A percentile compares a stretch with the other conserved stretches of the same genome.
phyloP scores from a whole-genome alignment of 2,329 filamentous ascomycete species.

The Aspergillus jensenii region DNA sequence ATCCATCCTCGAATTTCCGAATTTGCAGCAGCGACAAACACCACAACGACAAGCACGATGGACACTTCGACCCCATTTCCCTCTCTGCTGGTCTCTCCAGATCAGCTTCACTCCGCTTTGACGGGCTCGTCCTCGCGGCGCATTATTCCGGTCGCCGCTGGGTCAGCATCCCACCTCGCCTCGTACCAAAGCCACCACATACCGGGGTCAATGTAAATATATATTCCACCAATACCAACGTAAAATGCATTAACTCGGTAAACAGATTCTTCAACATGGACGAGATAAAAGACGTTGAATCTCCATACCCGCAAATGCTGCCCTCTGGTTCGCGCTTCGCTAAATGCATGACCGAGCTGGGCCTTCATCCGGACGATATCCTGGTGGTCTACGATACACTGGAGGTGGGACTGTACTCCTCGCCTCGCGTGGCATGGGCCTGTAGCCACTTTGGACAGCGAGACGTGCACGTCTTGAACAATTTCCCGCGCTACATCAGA shows the following conservation, averaged over 20 bases:
- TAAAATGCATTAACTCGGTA: background rate
- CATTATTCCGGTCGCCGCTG: conserved; percentile 26
- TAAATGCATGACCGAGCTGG: conserved; percentile 17
- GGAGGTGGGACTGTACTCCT: conserved; percentile 28
- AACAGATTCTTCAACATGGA: conserved; percentile 32
- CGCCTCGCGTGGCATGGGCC: conserved; percentile 30
- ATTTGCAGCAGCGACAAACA: background rate
- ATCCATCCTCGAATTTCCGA: background rate
- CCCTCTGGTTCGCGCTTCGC: conserved; percentile 25
- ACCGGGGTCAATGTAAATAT: conserved; percentile 24
- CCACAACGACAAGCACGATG: background rate
- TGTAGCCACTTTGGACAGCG: conserved; percentile 28
- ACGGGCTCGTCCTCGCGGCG: conserved; percentile 6
- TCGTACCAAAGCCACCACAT: conserved; percentile 21
- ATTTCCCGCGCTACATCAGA: conserved; percentile 25
- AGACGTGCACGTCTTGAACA: conserved; percentile 30
- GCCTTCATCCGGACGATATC: conserved; percentile 22
- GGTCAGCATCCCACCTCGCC: conserved; percentile 13
- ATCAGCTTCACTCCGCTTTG: conserved; percentile 12
- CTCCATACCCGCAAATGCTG: conserved; percentile 31
- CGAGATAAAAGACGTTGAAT: conserved; percentile 18
- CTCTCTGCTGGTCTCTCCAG: conserved; percentile 14
- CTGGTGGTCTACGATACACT: conserved; percentile 31
- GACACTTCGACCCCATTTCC: conserved; percentile 4
- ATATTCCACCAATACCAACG: background rate